A percentile compares a stretch with the other conserved stretches of the same genome.
phyloP scores from a whole-genome alignment of 192 early-diverging fungal species.

The Gorgonomyces haynaldii region DNA sequence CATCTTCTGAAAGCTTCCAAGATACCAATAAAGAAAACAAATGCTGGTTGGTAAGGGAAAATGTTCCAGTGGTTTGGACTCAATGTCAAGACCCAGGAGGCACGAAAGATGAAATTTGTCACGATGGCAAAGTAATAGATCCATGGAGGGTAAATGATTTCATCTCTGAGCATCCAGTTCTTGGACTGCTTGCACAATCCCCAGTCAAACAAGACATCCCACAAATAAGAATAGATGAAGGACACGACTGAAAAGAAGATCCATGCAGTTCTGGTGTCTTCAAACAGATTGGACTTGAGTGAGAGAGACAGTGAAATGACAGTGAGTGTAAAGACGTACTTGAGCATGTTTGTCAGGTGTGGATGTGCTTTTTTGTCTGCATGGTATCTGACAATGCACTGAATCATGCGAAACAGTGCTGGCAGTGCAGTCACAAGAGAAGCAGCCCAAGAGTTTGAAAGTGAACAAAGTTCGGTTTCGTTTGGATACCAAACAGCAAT shows the following conservation, averaged over 20 bases:
- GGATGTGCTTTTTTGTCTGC: constrained; percentile 18
- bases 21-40: constrained; percentile 27
- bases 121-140: too few relatives aligned
- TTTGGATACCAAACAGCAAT: constrained; percentile 10
- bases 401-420: constrained; percentile 17
- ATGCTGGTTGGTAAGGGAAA: constrained; percentile 13
- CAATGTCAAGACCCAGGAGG: constrained; percentile 29
- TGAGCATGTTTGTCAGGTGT: constrained; percentile 27
- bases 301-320: constrained; percentile 23
- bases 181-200: not conserved
- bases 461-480: constrained; percentile 11
- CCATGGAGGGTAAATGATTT: too few relatives aligned
- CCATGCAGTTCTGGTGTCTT: constrained; percentile 15
- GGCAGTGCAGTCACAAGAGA: constrained; percentile 19
- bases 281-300: constrained; percentile 3
- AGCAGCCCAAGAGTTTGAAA: constrained; percentile 20
- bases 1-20: constrained; percentile 29
- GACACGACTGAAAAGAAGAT: constrained; percentile 20
- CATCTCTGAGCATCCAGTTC: not conserved
- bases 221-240: constrained; percentile 19
- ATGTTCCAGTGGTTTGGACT: constrained; percentile 33
- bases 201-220: constrained; percentile 29
- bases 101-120: constrained; percentile 21
- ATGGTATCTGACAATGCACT: constrained; percentile 26
- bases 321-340: constrained; percentile 24